A percentile compares a stretch with the other conserved stretches of the same genome.
These are phyloP conservation scores for Trichosanthes cucumerina DNA, from an alignment of 306 rosid genomes.

Conservation along the genomic window DNA sequence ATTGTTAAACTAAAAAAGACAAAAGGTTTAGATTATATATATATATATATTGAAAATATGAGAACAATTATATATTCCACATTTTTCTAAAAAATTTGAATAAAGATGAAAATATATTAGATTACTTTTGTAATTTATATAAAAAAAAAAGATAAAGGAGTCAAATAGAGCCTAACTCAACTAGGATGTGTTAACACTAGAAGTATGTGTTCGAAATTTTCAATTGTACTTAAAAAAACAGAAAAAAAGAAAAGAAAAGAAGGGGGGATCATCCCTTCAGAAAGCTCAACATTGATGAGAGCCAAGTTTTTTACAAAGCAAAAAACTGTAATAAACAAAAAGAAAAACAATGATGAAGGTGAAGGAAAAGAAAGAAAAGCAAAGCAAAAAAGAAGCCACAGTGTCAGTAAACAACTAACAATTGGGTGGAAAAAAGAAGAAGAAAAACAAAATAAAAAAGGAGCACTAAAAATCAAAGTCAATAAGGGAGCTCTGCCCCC, in stretches of 20 bases:
- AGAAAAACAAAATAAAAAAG: not conserved
- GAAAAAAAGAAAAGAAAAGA: not conserved
- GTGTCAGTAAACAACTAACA: conserved; percentile 4
- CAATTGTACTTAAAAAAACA: no score
- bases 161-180: no score
- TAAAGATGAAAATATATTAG: not conserved
- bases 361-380: not conserved
- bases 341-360: not conserved
- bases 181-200: no score
- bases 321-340: not conserved
- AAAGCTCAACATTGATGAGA: not conserved
- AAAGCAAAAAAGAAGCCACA: not conserved
- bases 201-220: no score
- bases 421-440: not conserved
- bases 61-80: no score
- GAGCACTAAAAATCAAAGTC: conserved; percentile 1
- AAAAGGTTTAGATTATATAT: no score
- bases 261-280: not conserved
- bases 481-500: not conserved
- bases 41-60: no score
- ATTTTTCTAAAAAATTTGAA: no score
- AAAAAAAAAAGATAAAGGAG: not conserved
- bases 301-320: not conserved
- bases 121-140: no score
- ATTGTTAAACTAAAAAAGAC: no score